Conservation (phyloP, 169 alveolate species). For the Cryptosporidium canis region DNA sequence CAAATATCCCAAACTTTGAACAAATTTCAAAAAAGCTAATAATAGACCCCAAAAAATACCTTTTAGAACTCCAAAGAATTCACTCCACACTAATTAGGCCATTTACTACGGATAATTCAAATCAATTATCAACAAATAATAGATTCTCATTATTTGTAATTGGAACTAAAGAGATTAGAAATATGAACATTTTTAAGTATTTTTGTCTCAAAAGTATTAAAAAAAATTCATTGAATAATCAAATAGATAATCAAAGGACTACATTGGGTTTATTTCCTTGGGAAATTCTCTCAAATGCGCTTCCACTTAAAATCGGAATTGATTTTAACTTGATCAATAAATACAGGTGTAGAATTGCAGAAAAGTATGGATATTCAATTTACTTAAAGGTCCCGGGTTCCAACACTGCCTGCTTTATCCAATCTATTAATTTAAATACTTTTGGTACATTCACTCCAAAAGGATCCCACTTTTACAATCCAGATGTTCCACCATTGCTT, state of each 20-base stretch:
- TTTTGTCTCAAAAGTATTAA: neutral
- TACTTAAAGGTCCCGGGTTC: slow-evolving; percentile 36
- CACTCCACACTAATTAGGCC: slow-evolving; percentile 18
- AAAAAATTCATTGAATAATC: neutral
- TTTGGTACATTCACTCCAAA: slow-evolving; percentile 11
- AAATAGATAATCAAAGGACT: neutral
- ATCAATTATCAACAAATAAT: neutral
- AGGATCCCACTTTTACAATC: slow-evolving; percentile 59
- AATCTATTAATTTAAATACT: slow-evolving; percentile 29
- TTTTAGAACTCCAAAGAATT: neutral
- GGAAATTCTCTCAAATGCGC: slow-evolving; percentile 16
- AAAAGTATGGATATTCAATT: slow-evolving; percentile 29
- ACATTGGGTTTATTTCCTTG: slow-evolving; percentile 7
- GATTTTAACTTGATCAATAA: neutral
- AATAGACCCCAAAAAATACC: slow-evolving; percentile 27
- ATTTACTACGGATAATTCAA: neutral
- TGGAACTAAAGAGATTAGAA: neutral
- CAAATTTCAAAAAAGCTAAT: neutral
- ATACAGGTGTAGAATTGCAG: neutral
- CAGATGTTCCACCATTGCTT: slow-evolving; percentile 51
- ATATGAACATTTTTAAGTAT: slow-evolving; percentile 2
- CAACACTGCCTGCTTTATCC: slow-evolving; percentile 32
- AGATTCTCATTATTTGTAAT: slow-evolving; percentile 47
- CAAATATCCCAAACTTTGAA: slow-evolving; percentile 46
- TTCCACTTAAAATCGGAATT: slow-evolving; percentile 34